These are phyloP conservation scores for Saccharomycopsis sp. DNA, from an alignment of 805 yeast genomes.

Conservation along the genomic window DNA sequence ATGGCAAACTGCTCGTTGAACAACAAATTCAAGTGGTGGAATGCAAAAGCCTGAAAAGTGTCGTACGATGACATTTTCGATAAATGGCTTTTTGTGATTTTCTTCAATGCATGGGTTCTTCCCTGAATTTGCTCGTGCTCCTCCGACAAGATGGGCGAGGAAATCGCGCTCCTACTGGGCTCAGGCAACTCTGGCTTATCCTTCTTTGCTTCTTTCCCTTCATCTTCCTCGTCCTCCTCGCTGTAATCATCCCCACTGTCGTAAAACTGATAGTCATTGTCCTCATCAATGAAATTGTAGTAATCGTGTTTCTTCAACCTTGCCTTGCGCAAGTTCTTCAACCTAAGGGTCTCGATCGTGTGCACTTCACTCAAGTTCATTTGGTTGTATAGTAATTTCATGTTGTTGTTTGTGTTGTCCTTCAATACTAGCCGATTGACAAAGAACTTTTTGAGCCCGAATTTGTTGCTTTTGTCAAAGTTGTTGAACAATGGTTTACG, in stretches of 20 bases:
- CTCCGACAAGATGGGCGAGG: constrained; percentile 15
- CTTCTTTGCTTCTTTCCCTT: background rate
- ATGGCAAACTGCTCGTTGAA: constrained; percentile 17
- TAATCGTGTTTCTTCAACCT: constrained; percentile 15
- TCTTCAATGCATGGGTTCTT: constrained; percentile 16
- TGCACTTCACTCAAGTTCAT: constrained; percentile 10
- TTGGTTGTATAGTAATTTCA: constrained; percentile 8
- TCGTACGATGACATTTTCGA: constrained; percentile 15
- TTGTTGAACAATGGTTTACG: constrained; percentile 13
- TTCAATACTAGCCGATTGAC: constrained; percentile 12
- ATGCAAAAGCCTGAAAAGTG: constrained; percentile 11
- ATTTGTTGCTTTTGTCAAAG: constrained; percentile 9
- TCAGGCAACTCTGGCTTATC: background rate
- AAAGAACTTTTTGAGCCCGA: constrained; percentile 17
- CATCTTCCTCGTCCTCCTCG: constrained; percentile 7
- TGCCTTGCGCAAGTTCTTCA: constrained; percentile 2
- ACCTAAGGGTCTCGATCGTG: constrained; percentile 7
- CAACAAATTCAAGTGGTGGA: constrained; percentile 16
- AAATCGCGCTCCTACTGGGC: background rate
- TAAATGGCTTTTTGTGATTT: constrained; percentile 10
- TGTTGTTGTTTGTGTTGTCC: constrained; percentile 10
- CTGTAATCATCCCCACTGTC: constrained; percentile 15
- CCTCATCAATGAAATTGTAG: constrained; percentile 18
- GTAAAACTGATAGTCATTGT: constrained; percentile 15
- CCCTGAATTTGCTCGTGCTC: constrained; percentile 12